These are phyloP conservation scores for Erigeron philadelphicus DNA, from an alignment of 140 eudicot genomes.

Conservation along the genomic window DNA sequence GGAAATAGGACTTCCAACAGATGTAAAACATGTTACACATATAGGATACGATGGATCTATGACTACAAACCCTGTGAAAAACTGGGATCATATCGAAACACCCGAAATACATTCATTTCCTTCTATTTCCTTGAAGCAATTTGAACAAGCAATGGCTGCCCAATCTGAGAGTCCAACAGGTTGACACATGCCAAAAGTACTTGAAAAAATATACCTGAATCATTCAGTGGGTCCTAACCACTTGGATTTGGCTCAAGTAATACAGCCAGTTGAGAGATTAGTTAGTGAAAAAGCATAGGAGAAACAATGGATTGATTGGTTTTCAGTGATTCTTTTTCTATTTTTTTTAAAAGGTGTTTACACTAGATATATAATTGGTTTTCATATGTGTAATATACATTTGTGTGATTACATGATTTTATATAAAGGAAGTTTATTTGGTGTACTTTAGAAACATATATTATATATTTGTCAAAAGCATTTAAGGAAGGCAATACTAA, in stretches of 20 bases:
- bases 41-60: conserved; percentile 87
- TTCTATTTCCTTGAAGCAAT: conserved; percentile 53
- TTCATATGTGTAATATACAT: background rate
- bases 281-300: background rate
- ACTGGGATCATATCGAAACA: conserved; percentile 48
- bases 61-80: conserved; percentile 39
- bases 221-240: conserved; percentile 9
- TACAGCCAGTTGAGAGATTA: background rate
- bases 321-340: conserved; percentile 8
- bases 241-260: background rate
- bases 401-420: too few species aligned
- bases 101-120: conserved; percentile 46
- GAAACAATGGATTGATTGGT: background rate
- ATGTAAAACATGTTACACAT: conserved; percentile 80
- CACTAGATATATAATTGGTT: background rate
- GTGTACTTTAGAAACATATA: too few species aligned
- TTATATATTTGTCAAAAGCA: too few species aligned
- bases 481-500: too few species aligned
- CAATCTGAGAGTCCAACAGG: conserved; percentile 33
- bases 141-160: conserved; percentile 72
- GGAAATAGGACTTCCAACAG: conserved; percentile 88
- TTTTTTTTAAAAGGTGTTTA: background rate
- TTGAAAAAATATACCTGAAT: background rate
- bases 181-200: background rate
- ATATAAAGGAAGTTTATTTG: too few species aligned